Conservation (phyloP, 371 early-diverging fungal species). For the Mortierella sp. region DNA sequence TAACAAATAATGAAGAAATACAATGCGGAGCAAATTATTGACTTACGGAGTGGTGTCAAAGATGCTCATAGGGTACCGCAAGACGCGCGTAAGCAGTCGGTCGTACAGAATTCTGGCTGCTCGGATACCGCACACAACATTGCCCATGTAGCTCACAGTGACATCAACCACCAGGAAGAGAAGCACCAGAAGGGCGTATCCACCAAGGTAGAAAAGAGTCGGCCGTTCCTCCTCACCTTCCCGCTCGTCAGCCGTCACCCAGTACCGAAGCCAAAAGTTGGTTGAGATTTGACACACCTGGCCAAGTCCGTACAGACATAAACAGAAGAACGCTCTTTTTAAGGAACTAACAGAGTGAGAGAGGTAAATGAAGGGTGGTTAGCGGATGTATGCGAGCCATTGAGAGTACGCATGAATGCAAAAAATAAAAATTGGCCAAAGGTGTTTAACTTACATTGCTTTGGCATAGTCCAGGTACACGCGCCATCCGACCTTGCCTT, state of each 20-base stretch:
- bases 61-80: slow-evolving; percentile 81
- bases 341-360: slow-evolving; percentile 26
- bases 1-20: slow-evolving; percentile 32
- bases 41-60: slow-evolving; percentile 89
- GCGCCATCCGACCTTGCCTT: slow-evolving; percentile 80
- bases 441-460: slow-evolving; percentile 74
- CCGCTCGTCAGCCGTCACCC: slow-evolving; percentile 66
- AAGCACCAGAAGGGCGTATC: slow-evolving; percentile 57
- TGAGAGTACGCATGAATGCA: slow-evolving; percentile 46
- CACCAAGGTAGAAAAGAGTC: slow-evolving; percentile 48
- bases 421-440: neutral
- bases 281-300: slow-evolving; percentile 59
- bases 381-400: neutral
- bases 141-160: slow-evolving; percentile 57
- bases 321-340: slow-evolving; percentile 34
- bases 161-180: slow-evolving; percentile 59
- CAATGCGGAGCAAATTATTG: neutral
- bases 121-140: slow-evolving; percentile 50
- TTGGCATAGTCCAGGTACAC: slow-evolving; percentile 85
- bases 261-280: slow-evolving; percentile 80
- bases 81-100: slow-evolving; percentile 77
- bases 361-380: too few relatives aligned
- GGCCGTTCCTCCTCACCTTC: slow-evolving; percentile 18
- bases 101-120: slow-evolving; percentile 68
- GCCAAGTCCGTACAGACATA: slow-evolving; percentile 52